Base-by-base conservation (phyloP, 495 filamentous ascomycete genomes). In the Talaromyces ruber region DNA sequence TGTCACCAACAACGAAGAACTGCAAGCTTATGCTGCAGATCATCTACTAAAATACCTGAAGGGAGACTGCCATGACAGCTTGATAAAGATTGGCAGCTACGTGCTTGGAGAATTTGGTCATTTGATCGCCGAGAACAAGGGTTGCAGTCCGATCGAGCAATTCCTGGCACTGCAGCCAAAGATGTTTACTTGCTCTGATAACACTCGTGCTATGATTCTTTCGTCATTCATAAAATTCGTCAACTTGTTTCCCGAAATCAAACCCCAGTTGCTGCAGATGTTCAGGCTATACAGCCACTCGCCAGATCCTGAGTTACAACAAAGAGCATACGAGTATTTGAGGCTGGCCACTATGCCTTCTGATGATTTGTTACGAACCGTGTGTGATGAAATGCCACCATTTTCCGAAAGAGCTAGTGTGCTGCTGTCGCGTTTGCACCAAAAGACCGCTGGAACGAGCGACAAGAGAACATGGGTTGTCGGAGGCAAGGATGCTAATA, bases 321-420 rank as follows among this genome's bases (percentile, higher is more conserved):
- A 99, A 71, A 79, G 95, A 72, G 93, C 95, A 18, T 99, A 90
- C 76, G 95, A 99, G 72, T 99, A 98, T 69, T 82, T 98, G 64
- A 86, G 88, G 2, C 80, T 99, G 60, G 92, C 92, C 22, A 92
- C 85, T 47, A 80, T 95, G 62, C 88, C 90, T 0, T 89, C 90
- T 2, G 95, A 99, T 64, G 92, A 98, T 65, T 84, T 99, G 18
- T 81, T 99, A 11, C 88, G 95, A 55, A 98, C 95, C 1, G 90
- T 99, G 1, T 97, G 91, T 73, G 95, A 99, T 68, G 95, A 99
- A 70, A 98, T 99, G 95, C 95, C 95, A 14, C 93, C 95, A 0
- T 99, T 98, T 78, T 95, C 95, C 0, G 93, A 99, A 72, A 84
- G 95, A 58, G 84, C 93, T 21, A 97, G 93, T 4, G 94, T 94